These are phyloP conservation scores for Quercus aquifolioides DNA, from an alignment of 306 rosid species.

Conservation along the genomic window DNA sequence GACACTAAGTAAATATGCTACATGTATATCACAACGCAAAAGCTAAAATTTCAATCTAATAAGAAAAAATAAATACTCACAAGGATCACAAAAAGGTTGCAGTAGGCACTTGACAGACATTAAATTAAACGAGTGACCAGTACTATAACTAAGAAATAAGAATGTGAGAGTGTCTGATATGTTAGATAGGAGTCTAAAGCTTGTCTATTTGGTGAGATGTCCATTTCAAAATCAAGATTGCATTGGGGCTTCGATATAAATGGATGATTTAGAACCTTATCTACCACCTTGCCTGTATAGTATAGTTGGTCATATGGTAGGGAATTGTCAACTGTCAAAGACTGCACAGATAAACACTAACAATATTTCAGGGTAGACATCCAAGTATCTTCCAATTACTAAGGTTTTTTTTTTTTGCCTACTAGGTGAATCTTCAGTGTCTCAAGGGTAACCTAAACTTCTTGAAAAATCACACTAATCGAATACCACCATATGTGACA, in stretches of 20 bases:
- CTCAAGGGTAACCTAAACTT: too few relatives aligned
- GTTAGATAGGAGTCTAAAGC: not conserved
- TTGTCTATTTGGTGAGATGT: conserved; percentile 16
- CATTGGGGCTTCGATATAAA: not conserved
- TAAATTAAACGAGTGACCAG: not conserved
- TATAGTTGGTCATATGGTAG: not conserved
- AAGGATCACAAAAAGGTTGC: not conserved
- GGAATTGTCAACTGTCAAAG: not conserved
- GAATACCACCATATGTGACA: too few relatives aligned
- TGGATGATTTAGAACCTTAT: not conserved
- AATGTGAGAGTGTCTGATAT: conserved; percentile 9
- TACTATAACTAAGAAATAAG: not conserved
- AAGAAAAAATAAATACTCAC: conserved; percentile 13
- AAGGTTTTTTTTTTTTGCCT: too few relatives aligned
- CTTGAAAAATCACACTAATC: too few relatives aligned
- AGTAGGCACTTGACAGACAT: not conserved
- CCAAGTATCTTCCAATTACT: too few relatives aligned
- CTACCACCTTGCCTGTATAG: not conserved
- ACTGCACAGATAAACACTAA: not conserved
- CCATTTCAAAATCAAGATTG: conserved; percentile 12
- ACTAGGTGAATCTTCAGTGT: too few relatives aligned
- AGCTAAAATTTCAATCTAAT: conserved; percentile 10
- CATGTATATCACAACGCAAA: conserved; percentile 23
- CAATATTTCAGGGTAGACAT: not conserved
- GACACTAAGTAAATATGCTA: not conserved